Conservation (phyloP, 2,329 filamentous ascomycete species). For the Stagonosporopsis rhizophila region DNA sequence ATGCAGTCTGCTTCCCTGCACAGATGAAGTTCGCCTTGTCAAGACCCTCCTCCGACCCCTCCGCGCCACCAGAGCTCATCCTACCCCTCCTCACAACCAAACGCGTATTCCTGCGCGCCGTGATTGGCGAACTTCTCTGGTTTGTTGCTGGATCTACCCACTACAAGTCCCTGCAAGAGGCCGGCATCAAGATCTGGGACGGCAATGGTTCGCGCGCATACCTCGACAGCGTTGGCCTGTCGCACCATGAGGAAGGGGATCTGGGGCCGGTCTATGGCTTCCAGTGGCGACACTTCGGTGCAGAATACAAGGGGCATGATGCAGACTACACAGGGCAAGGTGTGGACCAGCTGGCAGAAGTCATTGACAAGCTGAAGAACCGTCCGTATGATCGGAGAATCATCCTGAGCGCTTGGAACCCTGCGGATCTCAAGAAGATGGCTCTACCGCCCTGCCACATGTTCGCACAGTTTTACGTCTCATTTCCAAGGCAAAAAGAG, state of each 20-base stretch:
- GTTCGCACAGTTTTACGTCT: constrained; percentile 97
- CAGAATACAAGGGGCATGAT: constrained; percentile 72
- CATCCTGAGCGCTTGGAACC: constrained; percentile 94
- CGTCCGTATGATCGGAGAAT: constrained; percentile 90
- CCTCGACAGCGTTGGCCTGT: constrained; percentile 83
- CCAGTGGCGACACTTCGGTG: constrained; percentile 98
- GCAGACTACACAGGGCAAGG: constrained; percentile 87
- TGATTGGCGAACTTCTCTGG: constrained; percentile 94
- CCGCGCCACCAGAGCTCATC: constrained; percentile 62
- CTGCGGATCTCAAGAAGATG: constrained; percentile 83
- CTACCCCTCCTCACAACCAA: constrained; percentile 97
- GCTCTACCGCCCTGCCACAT: constrained; percentile 94
- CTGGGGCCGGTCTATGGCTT: constrained; percentile 97
- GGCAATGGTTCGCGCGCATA: constrained; percentile 92
- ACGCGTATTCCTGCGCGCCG: constrained; percentile 89
- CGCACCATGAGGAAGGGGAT: constrained; percentile 84
- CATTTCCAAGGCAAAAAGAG: constrained; percentile 62
- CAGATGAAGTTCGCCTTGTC: constrained; percentile 88
- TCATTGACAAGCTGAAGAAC: constrained; percentile 83
- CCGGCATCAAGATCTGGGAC: constrained; percentile 97
- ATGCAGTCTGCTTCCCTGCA: constrained; percentile 84
- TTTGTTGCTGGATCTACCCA: constrained; percentile 88
- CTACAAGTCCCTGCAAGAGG: constrained; percentile 74
- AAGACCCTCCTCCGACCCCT: constrained; percentile 53
- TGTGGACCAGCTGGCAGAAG: constrained; percentile 89